Percentiles rank a stretch among this genome's conserved stretches.
Conservation (phyloP, 23 red algal species). For the Gracilaria domingensis region DNA sequence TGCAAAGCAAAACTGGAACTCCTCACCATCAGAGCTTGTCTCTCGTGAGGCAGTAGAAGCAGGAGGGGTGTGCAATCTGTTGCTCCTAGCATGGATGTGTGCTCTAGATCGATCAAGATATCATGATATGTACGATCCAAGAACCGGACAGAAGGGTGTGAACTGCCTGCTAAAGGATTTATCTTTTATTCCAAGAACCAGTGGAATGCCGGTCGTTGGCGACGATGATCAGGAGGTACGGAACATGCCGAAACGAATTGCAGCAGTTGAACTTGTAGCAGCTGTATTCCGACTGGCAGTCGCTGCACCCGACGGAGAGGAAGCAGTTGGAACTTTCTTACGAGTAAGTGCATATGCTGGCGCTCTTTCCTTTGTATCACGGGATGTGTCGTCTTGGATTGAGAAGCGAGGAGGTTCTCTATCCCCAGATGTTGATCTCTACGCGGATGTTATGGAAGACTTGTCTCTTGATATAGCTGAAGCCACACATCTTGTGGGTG, state of each 20-base stretch:
- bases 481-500: slow-evolving; percentile 45
- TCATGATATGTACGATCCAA: slow-evolving; percentile 73
- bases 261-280: slow-evolving; percentile 58
- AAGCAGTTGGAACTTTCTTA: slow-evolving; percentile 47
- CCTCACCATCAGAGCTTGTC: neutral
- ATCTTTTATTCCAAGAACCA: slow-evolving; percentile 53
- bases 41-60: slow-evolving; percentile 48
- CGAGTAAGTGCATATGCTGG: slow-evolving; percentile 59
- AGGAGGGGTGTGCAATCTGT: slow-evolving; percentile 54
- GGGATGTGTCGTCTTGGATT: slow-evolving; percentile 65
- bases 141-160: slow-evolving; percentile 63
- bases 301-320: slow-evolving; percentile 71
- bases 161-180: slow-evolving; percentile 75
- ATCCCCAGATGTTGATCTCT: slow-evolving; percentile 71
- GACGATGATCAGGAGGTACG: slow-evolving; percentile 61
- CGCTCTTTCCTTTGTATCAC: slow-evolving; percentile 60
- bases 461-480: slow-evolving; percentile 74
- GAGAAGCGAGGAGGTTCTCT: slow-evolving; percentile 60
- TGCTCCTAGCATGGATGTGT: slow-evolving; percentile 81
- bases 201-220: slow-evolving; percentile 44
- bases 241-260: slow-evolving; percentile 48
- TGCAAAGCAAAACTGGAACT: neutral
- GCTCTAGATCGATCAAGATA: slow-evolving; percentile 84
- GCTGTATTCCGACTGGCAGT: slow-evolving; percentile 73
- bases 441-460: slow-evolving; percentile 85